Conservation (phyloP, 306 rosid genomes). For the Trichosanthes cucumerina region DNA sequence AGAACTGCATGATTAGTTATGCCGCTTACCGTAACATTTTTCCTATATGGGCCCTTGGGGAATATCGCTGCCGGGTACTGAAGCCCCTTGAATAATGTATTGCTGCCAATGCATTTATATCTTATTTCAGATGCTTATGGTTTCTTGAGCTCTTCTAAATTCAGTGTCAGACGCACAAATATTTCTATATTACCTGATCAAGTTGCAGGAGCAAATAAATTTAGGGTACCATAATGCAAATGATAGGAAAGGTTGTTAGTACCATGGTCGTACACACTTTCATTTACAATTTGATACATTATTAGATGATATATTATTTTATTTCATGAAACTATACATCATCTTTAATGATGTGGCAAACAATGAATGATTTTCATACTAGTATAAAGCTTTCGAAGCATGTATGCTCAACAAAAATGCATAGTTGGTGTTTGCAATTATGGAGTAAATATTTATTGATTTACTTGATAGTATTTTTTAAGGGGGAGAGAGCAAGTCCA, state of each 20-base stretch:
- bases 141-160: not conserved
- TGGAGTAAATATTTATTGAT: too few relatives aligned
- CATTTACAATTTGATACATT: not conserved
- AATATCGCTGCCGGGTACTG: constrained; percentile 21
- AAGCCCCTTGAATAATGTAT: not conserved
- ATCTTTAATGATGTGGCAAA: not conserved
- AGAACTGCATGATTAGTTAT: constrained; percentile 34
- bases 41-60: constrained; percentile 19
- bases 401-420: too few relatives aligned
- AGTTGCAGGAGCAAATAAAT: not conserved
- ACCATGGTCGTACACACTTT: not conserved
- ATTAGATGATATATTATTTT: not conserved
- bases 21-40: constrained; percentile 26
- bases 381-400: too few relatives aligned
- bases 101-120: not conserved
- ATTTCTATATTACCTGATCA: not conserved
- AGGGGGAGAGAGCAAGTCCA: too few relatives aligned
- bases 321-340: not conserved
- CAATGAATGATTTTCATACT: too few relatives aligned
- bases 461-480: too few relatives aligned
- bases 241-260: not conserved
- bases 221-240: not conserved
- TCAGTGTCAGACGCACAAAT: not conserved
- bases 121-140: not conserved
- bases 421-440: too few relatives aligned